Evolutionary conservation across 768 basidiomycete genomes (phyloP), one percentile per base, ranked within the genome.

Genomic region (Suillus spraguei): DNA sequence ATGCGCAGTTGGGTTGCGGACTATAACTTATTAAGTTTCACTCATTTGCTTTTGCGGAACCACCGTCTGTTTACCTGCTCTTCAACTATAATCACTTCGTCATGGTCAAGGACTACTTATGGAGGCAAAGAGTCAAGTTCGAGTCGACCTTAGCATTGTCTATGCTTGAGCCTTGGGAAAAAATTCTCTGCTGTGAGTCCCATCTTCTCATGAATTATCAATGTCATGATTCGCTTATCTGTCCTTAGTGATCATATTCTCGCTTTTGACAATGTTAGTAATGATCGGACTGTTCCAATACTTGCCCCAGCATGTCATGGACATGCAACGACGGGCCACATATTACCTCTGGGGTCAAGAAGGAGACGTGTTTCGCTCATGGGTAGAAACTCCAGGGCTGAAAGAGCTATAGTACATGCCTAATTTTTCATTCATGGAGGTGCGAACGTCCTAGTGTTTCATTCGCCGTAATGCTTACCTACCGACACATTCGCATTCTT

Each of bases 91-190:
- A 8, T n/a, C 32, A 13, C 24, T 54, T 71, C 65, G 66, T 65
- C 60, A 75, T 74, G 70, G 66, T 74, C 68, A 67, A 64, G 35
- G 65, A 76, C 52, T 75, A 75, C 64, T 60, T 76, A 24, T 67
- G 66, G 68, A 74, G 76, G 24, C 75, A 77, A 44, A 67, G 74
- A 52, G 61, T 60, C 60, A 77, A 74, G 65, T 73, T 75, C 49
- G 88, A 89, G 72, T 77, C 82, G 13, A 88, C 87, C 0, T 82
- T 86, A 60, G 89, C 80, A 5, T 75, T 89, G 49, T 78, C 81
- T 20, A 83, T 90, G 78, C 78, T 89, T 63, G 88, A 91, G 72
- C 82, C 85, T 62, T 90, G 89, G 89, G 89, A 91, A 78, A 87
- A 87, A 69, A 54, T 83, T 33, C 66, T 89, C 56, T 79, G 86